Conservation (phyloP, 2,329 filamentous ascomycete genomes). For the Dactylellina haptotyla region DNA sequence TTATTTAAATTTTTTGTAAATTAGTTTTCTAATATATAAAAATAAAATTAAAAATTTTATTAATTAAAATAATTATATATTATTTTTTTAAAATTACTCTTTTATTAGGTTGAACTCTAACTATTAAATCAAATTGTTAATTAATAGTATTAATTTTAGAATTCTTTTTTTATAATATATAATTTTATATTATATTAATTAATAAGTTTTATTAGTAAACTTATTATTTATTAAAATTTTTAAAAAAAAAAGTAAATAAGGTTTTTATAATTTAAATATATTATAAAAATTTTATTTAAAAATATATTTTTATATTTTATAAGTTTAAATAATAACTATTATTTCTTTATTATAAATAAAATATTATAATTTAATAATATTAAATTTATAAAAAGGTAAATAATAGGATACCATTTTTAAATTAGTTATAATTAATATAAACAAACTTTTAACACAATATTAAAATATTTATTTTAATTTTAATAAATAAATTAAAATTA, state of each 20-base stretch:
- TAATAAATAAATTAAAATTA: slow-evolving; percentile 16
- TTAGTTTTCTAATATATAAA: neutral
- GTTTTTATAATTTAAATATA: slow-evolving; percentile 25
- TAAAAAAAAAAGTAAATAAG: slow-evolving; percentile 16
- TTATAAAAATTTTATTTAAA: slow-evolving; percentile 19
- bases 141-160: slow-evolving; percentile 16
- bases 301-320: slow-evolving; percentile 21
- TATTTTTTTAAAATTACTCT: slow-evolving; percentile 14
- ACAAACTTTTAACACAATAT: slow-evolving; percentile 7
- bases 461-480: neutral
- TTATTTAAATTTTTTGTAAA: no score
- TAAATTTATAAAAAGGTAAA: slow-evolving; percentile 28
- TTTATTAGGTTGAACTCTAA: slow-evolving; percentile 15
- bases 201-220: slow-evolving; percentile 28
- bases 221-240: slow-evolving; percentile 17
- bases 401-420: slow-evolving; percentile 20
- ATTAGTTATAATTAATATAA: slow-evolving; percentile 24
- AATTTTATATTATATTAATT: slow-evolving; percentile 42
- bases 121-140: slow-evolving; percentile 2
- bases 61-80: neutral
- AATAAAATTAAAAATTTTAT: neutral
- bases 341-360: slow-evolving; percentile 31
- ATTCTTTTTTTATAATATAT: slow-evolving; percentile 25
- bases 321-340: slow-evolving; percentile 11
- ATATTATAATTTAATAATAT: slow-evolving; percentile 15